Evolutionary conservation across 495 filamentous ascomycete genomes (phyloP), one percentile per base, ranked within the genome.

Genomic region (Tricharina praecox): DNA sequence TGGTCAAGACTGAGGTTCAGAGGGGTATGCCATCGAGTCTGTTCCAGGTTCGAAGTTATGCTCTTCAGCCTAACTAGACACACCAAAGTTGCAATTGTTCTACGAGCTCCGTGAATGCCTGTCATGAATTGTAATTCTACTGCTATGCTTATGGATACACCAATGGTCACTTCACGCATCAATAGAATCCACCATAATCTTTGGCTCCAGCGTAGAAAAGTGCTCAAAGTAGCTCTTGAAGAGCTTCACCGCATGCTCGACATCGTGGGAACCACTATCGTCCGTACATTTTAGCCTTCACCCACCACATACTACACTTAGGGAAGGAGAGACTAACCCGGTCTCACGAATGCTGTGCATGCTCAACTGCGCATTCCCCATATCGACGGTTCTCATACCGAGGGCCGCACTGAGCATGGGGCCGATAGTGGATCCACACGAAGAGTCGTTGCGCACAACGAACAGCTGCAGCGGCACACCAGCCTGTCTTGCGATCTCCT

Each of bases 341-440:
- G 81, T 93, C 71, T 99, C 90, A 30, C 90, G 73, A 55, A 96
- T 94, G 59, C 81, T 87, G 63, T 99, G 90, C 90, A 99, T 99
- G 60, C 77, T 81, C 49, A 96, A 65, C 65, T 96, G 92, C n/a
- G 90, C 76, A 62, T 95, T 96, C 2, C 90, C 90, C 52, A 99
- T 62, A 61, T 99, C 90, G 44, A 99, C 64, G 1, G 92, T 96
- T 40, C 90, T 70, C 26, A 81, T 75, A 21, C 90, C 90, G 51
- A 96, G 64, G 33, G 77, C 77, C 3, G 88, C 86, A 36, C 78
- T 78, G 32, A 96, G 68, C 84, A 93, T 93, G 10, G 90, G 90
- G 0, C 90, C 90, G 58, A 99, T 99, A 24, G 90, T 99, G 65
- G 82, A 83, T 41, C 90, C 90, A 59, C 90, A 99, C 45, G 80